phyloP scores from a whole-genome alignment of 495 filamentous ascomycete species.

The Penicillium steckii region DNA sequence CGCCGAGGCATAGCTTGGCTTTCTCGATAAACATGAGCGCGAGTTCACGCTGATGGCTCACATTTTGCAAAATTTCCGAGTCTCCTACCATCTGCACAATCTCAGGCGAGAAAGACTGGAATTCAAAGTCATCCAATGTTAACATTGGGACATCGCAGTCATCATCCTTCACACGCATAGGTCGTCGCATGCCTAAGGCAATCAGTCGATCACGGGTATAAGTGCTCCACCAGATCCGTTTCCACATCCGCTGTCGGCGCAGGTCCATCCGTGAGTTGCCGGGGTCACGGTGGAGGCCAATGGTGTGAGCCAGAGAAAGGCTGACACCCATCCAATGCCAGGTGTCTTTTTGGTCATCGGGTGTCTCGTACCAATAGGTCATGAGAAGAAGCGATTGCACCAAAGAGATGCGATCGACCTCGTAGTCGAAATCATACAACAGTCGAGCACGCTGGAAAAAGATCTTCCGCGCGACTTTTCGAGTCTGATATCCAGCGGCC shows the following conservation, averaged over 20 bases:
- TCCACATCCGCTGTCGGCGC: slow-evolving; percentile 75
- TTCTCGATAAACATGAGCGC: slow-evolving; percentile 89
- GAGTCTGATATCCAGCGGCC: slow-evolving; percentile 64
- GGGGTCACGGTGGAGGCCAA: slow-evolving; percentile 80
- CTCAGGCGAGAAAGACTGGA: slow-evolving; percentile 61
- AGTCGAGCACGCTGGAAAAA: slow-evolving; percentile 77
- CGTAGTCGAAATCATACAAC: slow-evolving; percentile 85
- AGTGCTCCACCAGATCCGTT: slow-evolving; percentile 92
- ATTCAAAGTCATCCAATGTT: slow-evolving; percentile 78
- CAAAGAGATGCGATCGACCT: slow-evolving; percentile 76
- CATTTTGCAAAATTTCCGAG: slow-evolving; percentile 63
- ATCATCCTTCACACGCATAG: slow-evolving; percentile 83
- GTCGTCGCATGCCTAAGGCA: slow-evolving; percentile 85
- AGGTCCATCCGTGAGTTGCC: slow-evolving; percentile 69
- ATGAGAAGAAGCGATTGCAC: slow-evolving; percentile 81
- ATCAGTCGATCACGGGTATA: slow-evolving; percentile 89
- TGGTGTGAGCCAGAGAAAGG: slow-evolving; percentile 78
- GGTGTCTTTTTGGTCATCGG: slow-evolving; percentile 85
- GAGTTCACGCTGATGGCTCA: slow-evolving; percentile 65
- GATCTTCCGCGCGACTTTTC: slow-evolving; percentile 72
- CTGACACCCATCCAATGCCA: slow-evolving; percentile 93
- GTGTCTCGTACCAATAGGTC: slow-evolving; percentile 90
- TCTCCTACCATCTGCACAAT: slow-evolving; percentile 63
- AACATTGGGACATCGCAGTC: slow-evolving; percentile 91
- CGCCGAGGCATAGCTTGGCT: slow-evolving; percentile 81